phyloP scores from a whole-genome alignment of 441 rosid genomes.

The Pelargonium australe region DNA sequence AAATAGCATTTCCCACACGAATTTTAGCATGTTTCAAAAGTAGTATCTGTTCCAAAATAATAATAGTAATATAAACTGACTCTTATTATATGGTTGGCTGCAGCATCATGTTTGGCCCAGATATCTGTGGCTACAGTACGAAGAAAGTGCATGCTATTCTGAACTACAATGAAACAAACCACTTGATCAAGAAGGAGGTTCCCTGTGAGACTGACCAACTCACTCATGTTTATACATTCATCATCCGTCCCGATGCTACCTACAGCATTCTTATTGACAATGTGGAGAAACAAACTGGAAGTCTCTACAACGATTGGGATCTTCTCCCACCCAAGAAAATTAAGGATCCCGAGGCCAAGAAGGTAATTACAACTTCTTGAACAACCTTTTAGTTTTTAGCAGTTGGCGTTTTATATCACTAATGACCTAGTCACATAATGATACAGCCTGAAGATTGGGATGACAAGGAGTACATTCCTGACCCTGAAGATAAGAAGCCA shows the following conservation, averaged over 20 bases:
- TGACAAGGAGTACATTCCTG: slow-evolving; percentile 73
- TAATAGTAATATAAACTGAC: neutral
- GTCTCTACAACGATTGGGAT: slow-evolving; percentile 85
- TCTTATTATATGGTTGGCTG: slow-evolving; percentile 16
- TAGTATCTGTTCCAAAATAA: neutral
- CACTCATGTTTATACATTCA: slow-evolving; percentile 78
- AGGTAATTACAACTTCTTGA: slow-evolving; percentile 30
- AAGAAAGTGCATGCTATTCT: slow-evolving; percentile 96
- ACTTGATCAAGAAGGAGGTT: slow-evolving; percentile 91
- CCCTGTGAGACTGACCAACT: slow-evolving; percentile 98
- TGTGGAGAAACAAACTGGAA: slow-evolving; percentile 85
- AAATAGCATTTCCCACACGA: neutral
- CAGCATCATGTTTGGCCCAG: slow-evolving; percentile 98
- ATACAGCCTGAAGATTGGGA: slow-evolving; percentile 97
- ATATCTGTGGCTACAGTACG: slow-evolving; percentile 88
- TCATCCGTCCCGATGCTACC: slow-evolving; percentile 86
- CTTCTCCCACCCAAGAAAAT: slow-evolving; percentile 82
- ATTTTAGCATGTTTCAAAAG: too few species aligned
- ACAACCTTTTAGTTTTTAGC: neutral
- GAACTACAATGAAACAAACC: slow-evolving; percentile 64
- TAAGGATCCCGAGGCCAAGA: slow-evolving; percentile 87
- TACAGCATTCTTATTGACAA: slow-evolving; percentile 84
- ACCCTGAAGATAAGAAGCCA: slow-evolving; percentile 90
- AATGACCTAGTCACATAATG: neutral
- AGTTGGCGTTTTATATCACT: neutral